phyloP scores from a whole-genome alignment of 1,284 basidiomycete species.

The Apiotrichum veenhuisii region DNA sequence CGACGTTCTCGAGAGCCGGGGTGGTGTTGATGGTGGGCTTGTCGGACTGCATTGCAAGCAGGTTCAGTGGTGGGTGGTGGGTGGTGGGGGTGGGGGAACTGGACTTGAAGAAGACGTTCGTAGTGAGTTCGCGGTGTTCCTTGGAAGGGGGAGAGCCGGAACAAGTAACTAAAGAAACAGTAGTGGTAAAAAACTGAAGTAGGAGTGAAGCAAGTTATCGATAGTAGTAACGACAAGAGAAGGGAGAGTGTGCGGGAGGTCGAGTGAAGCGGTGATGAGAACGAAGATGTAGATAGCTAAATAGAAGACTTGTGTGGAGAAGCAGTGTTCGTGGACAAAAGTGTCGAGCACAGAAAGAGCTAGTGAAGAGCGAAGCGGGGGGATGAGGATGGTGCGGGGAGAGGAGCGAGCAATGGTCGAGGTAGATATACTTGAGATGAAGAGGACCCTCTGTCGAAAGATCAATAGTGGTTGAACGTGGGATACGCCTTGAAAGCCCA shows the following conservation, averaged over 20 bases:
- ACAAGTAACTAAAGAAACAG: too few relatives aligned
- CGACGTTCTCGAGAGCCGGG: constrained; percentile 4
- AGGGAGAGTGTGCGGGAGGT: neutral
- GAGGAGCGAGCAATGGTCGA: neutral
- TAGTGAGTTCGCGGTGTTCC: neutral
- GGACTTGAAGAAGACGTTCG: neutral
- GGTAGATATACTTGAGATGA: neutral
- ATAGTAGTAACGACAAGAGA: neutral
- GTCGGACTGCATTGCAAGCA: constrained; percentile 7
- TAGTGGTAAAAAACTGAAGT: neutral
- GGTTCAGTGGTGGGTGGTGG: neutral
- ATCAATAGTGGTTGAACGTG: neutral
- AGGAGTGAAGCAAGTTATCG: neutral
- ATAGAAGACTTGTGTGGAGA: neutral
- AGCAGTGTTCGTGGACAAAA: neutral
- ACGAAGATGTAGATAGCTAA: neutral
- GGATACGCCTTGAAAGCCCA: neutral
- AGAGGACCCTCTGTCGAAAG: neutral
- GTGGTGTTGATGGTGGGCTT: constrained; percentile 9
- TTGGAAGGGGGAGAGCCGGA: too few relatives aligned
- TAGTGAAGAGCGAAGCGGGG: constrained; percentile 1
- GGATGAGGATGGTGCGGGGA: neutral
- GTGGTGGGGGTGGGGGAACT: neutral
- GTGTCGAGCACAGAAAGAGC: neutral
- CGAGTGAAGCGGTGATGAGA: neutral